Evolutionary conservation across 2,329 filamentous ascomycete genomes (phyloP), one percentile per base, ranked within the genome.

Genomic region (Didymella exigua): DNA sequence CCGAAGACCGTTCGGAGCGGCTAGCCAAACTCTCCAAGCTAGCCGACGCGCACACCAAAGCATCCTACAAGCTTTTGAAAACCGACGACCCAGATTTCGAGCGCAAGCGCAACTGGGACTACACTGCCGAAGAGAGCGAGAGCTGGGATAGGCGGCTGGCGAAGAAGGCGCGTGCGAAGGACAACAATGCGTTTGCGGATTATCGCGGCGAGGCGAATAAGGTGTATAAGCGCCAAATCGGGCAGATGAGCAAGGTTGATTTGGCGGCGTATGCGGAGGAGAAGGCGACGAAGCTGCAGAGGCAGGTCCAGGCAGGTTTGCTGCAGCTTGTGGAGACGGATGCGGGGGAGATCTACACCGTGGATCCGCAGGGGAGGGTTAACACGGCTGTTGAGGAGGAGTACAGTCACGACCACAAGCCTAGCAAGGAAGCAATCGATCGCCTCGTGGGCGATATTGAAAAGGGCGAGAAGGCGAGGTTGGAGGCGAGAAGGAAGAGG

Each of bases 101-200:
- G 81, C 90, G 95, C 63, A 97, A 98, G 78, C 88, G 95, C 34
- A 95, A 95, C 1, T 99, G 95, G 95, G 95, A 98, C 78, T 99
- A 95, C 90, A 99, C 95, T 0, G 81, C 93, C 6, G 95, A 99
- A 61, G 95, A 99, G 78, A 90, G 87, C 65, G 95, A 97, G 78
- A 86, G 84, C 63, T 99, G 95, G 95, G 95, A 99, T 76, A 89
- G 88, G 78, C 88, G 93, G 27, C 79, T 96, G 74, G 90, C 89
- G 69, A 96, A 96, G 82, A 96, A 92, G 79, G 85, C 86, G 54
- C 84, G 85, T 16, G 89, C 90, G 68, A 84, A 89, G 59, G 91
- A 96, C 73, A 88, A 93, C 75, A 91, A 92, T 55, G 89, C 91
- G 2, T 99, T 99, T 78, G 85, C 89, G 68, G 93, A 98, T 75